Base-by-base conservation (phyloP, 495 filamentous ascomycete genomes). In the Pyrenopolyporus hunteri region DNA sequence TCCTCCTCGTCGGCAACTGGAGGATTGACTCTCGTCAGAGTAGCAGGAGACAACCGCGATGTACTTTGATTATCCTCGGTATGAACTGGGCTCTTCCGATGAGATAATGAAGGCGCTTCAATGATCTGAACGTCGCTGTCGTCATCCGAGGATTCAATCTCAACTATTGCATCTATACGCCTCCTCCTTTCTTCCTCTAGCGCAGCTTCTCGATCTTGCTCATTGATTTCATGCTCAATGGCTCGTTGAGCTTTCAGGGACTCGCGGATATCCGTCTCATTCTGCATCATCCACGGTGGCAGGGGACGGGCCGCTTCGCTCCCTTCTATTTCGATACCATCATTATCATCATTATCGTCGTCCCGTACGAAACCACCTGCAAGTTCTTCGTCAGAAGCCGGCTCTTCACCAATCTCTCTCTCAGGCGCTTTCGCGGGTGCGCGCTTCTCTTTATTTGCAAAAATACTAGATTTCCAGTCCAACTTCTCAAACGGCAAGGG, bases 401-500 rank as follows among this genome's bases (percentile, higher is more conserved):
- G 56, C 16, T 43, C 22, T 59, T 64, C 55, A 60, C 42, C 40
- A 51, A 58, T 40, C 33, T 74, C 39, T 26, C 64, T 40, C 45
- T 59, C 66, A 45, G 64, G 54, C 20, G 45, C 32, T 40, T 67
- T 57, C 45, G 68, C 36, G 37, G 63, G 29, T 10, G 31, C 13
- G 55, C 74, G 51, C 54, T 74, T 54, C 59, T 64, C 79, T 67
- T 82, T 86, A 64, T 74, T 80, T 16, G 74, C 74, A 46, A 85
- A 80, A 11, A 87, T 77, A 14, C 78, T 81, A 70, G 82, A 77
- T 54, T 80, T 81, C 60, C 93, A 83, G 66, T 90, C 83, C 1
- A 98, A 78, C 39, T 88, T 90, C 70, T 97, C 91, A 64, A 98
- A 98, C 0, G 93, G 93, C 11, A 98, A 75, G 1, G 93, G 91